These are phyloP conservation scores for Candida easanensis DNA, from an alignment of 805 yeast genomes.

Conservation along the genomic window DNA sequence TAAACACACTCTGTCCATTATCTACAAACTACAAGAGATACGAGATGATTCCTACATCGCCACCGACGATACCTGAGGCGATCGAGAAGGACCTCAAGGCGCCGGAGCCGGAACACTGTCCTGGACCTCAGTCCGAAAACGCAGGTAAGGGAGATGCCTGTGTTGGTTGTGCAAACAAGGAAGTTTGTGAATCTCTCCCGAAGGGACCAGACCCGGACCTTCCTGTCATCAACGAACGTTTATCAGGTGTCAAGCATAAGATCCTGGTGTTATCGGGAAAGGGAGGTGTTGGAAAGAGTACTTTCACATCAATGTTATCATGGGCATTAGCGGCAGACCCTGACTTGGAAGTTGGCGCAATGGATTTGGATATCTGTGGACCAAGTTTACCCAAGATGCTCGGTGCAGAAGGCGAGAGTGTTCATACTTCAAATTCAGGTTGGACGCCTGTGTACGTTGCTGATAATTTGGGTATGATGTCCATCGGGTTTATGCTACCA, in stretches of 20 bases:
- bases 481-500: slow-evolving; percentile 93
- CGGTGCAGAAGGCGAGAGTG: slow-evolving; percentile 82
- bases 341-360: slow-evolving; percentile 81
- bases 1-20: too few relatives aligned
- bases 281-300: slow-evolving; percentile 97
- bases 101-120: slow-evolving; percentile 96
- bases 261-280: slow-evolving; percentile 79
- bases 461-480: slow-evolving; percentile 93
- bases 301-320: slow-evolving; percentile 92
- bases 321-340: slow-evolving; percentile 86
- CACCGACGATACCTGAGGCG: slow-evolving; percentile 21
- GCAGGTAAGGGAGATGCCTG: slow-evolving; percentile 97
- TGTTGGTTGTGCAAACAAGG: slow-evolving; percentile 90
- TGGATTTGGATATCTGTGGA: slow-evolving; percentile 97
- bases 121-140: slow-evolving; percentile 91
- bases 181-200: slow-evolving; percentile 81
- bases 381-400: slow-evolving; percentile 95
- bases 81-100: slow-evolving; percentile 38
- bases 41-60: slow-evolving; percentile 15
- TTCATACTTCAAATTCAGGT: slow-evolving; percentile 88
- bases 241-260: slow-evolving; percentile 71
- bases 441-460: slow-evolving; percentile 97
- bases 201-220: slow-evolving; percentile 96
- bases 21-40: not conserved
- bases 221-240: slow-evolving; percentile 65